Conservation (phyloP, 805 yeast genomes). For the Tetrapisispora arboricola region DNA sequence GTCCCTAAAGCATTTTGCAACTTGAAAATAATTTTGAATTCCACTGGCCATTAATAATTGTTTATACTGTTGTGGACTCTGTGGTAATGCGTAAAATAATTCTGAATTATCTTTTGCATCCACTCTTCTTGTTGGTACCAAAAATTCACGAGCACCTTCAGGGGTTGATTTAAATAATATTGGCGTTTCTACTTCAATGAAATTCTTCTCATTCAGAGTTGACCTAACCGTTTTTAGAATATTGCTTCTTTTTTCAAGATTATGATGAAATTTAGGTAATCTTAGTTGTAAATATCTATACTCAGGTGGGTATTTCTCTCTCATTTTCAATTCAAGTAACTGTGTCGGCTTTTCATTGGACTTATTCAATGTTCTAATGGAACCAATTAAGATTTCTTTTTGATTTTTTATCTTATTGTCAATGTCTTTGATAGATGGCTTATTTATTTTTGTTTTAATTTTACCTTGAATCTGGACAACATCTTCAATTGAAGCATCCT, state of each 20-base stretch:
- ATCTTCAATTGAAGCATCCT: slow-evolving; percentile 58
- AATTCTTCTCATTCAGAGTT: slow-evolving; percentile 34
- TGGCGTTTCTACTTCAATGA: slow-evolving; percentile 88
- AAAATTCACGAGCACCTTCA: slow-evolving; percentile 93
- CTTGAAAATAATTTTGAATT: slow-evolving; percentile 71
- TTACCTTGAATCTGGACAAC: slow-evolving; percentile 57
- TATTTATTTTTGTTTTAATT: slow-evolving; percentile 26
- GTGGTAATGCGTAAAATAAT: slow-evolving; percentile 82
- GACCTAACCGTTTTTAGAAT: slow-evolving; percentile 41
- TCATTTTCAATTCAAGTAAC: slow-evolving; percentile 46
- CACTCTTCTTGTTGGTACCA: slow-evolving; percentile 75
- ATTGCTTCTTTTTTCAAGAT: slow-evolving; percentile 46
- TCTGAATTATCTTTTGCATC: slow-evolving; percentile 18
- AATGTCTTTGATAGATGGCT: too few relatives aligned
- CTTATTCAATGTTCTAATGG: slow-evolving; percentile 48
- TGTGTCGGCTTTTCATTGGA: slow-evolving; percentile 61
- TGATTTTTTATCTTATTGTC: too few relatives aligned
- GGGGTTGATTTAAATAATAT: slow-evolving; percentile 90
- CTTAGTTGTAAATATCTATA: slow-evolving; percentile 76
- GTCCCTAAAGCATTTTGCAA: slow-evolving; percentile 91
- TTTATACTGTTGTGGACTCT: slow-evolving; percentile 96
- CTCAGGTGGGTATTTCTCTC: slow-evolving; percentile 57
- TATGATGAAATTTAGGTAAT: slow-evolving; percentile 42
- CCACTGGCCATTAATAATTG: slow-evolving; percentile 94
- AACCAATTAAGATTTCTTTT: slow-evolving; percentile 51